Evolutionary conservation across 108 stramenopile species (phyloP).

Genomic region (Stephanodiscus triporus): DNA sequence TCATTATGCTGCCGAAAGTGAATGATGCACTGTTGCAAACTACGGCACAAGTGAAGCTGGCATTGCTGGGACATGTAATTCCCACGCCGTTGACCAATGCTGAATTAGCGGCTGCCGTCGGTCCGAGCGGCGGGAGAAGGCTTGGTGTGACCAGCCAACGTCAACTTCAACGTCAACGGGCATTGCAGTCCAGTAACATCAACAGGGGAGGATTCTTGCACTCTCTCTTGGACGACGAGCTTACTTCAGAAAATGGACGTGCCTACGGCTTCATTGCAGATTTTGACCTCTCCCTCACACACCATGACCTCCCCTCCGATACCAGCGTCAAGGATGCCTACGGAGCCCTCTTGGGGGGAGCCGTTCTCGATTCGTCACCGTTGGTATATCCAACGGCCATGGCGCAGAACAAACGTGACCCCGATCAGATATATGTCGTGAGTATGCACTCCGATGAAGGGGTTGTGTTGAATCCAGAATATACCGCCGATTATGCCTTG

Average conservation of each 20-base stretch:
- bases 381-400: constrained; percentile 44
- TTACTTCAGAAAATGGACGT: constrained; percentile 21
- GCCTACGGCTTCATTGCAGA: constrained; percentile 44
- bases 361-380: constrained; percentile 40
- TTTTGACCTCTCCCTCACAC: constrained; percentile 31
- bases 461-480: constrained; percentile 38
- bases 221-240: constrained; percentile 22
- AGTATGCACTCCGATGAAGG: constrained; percentile 40
- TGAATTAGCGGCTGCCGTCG: constrained; percentile 13
- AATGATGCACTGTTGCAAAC: constrained; percentile 32
- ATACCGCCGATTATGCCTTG: constrained; percentile 13
- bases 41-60: constrained; percentile 31
- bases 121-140: too few species aligned
- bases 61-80: constrained; percentile 44
- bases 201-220: constrained; percentile 40
- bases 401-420: constrained; percentile 42
- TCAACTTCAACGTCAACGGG: not conserved
- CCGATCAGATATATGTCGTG: constrained; percentile 43
- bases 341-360: constrained; percentile 40
- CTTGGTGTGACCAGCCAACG: not conserved
- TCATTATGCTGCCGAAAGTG: constrained; percentile 23
- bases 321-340: constrained; percentile 18
- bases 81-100: constrained; percentile 32
- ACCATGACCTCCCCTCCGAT: constrained; percentile 7
- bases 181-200: not conserved